Base-by-base conservation (phyloP, 75 land plant genomes). In the Pinus taeda region DNA sequence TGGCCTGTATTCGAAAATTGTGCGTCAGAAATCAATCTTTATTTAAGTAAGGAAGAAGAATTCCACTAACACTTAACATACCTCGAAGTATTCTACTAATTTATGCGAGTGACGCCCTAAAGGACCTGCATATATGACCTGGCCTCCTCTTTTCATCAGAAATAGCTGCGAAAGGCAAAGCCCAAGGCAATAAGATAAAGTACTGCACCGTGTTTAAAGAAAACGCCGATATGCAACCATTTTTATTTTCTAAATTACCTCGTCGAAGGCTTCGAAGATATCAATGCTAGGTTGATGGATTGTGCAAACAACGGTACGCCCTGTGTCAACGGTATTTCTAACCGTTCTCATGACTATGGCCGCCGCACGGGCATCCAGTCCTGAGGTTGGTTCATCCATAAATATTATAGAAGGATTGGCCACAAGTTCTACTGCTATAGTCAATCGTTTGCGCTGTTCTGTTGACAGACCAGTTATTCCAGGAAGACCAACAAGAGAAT, bases 281-380 rank as follows among this genome's bases (percentile, higher is more conserved):
- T 89, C 91, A 37, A 89, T 88, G 79, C 91, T 89, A 29, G 91
- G 91, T 42, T 89, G 91, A 74, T 89, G 91, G 55, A 89, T 89
- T 36, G 91, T 89, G 85, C 91, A 89, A 33, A 89, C 90, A 26
- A 89, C 91, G 4, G 91, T 89, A 21, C 91, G 79, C 12, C 91
- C 91, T 1, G 91, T 89, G 61, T 89, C 80, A 9, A 89, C 91
- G 20, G 91, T 89, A 57, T 89, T 89, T 53, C 91, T 77, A 67
- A 89, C 91, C 5, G 91, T 85, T 58, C 91, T 73, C 91, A 89
- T 89, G 22, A 89, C 91, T 53, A 89, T 89, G 30, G 91, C 91
- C 33, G 91, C 91, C 15, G 91, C 91, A 57, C 91, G 84, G 20
- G 91, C 91, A 76, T 89, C 91, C 73, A 89, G 77, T 13, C 91